Percentiles rank a stretch among this genome's conserved stretches.
Conservation (phyloP, 805 yeast genomes). For the Candida oleophila region DNA sequence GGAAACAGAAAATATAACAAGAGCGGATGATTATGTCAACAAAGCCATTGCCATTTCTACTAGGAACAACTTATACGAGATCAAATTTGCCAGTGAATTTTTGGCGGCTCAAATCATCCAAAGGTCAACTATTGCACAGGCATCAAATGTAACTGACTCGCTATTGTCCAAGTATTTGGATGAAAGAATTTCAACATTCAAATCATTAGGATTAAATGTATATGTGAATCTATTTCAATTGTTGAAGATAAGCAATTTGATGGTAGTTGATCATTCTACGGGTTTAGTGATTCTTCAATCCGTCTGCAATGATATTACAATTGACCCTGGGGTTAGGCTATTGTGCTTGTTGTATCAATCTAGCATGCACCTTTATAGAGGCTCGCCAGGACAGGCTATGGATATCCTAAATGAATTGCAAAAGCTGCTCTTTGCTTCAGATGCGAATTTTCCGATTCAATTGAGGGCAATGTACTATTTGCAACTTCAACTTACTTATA, state of each 20-base stretch:
- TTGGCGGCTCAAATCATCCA: conserved; percentile 38
- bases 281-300: conserved; percentile 20
- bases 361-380: conserved; percentile 28
- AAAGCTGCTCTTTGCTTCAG: conserved; percentile 4
- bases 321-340: conserved; percentile 17
- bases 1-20: conserved; percentile 41
- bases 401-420: conserved; percentile 16
- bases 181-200: conserved; percentile 19
- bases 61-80: conserved; percentile 21
- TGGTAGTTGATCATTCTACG: conserved; percentile 23
- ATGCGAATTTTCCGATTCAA: conserved; percentile 25
- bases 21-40: conserved; percentile 41
- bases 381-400: conserved; percentile 20
- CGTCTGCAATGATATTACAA: conserved; percentile 8
- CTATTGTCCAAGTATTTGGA: conserved; percentile 30
- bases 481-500: conserved; percentile 20
- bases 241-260: conserved; percentile 27
- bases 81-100: conserved; percentile 32
- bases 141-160: neutral
- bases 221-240: conserved; percentile 28
- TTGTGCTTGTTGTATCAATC: conserved; percentile 26
- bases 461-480: conserved; percentile 29
- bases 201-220: conserved; percentile 10
- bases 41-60: conserved; percentile 27
- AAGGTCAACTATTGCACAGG: neutral